Evolutionary conservation across 2,329 filamentous ascomycete species (phyloP).

Genomic region (Dryadomyces quercivorus): DNA sequence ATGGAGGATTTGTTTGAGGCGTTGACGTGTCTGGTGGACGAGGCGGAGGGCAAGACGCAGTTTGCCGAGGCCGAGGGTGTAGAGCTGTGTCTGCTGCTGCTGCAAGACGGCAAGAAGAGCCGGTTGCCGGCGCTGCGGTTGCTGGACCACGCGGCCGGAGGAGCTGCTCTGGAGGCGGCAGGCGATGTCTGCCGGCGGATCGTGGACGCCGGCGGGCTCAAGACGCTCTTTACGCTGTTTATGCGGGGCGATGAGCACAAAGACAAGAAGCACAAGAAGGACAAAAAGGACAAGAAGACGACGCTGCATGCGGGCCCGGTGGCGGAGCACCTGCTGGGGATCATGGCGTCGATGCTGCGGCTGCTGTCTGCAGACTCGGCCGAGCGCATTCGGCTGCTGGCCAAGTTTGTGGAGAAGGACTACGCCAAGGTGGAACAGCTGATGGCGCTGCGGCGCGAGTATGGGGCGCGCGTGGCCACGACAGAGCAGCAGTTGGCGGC

Average conservation of each 20-base stretch:
- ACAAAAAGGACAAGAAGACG: neutral
- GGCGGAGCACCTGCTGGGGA: constrained; percentile 70
- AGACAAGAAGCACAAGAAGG: constrained; percentile 3
- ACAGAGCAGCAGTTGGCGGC: constrained; percentile 53
- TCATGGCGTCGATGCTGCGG: constrained; percentile 74
- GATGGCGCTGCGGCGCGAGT: constrained; percentile 58
- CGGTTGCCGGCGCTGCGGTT: constrained; percentile 59
- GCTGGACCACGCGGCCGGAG: constrained; percentile 67
- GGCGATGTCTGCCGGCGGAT: constrained; percentile 58
- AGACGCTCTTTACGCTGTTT: constrained; percentile 75
- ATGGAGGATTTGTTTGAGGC: constrained; percentile 89
- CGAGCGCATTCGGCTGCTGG: constrained; percentile 68
- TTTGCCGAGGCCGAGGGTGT: constrained; percentile 86
- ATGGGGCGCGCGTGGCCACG: constrained; percentile 45
- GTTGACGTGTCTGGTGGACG: constrained; percentile 68
- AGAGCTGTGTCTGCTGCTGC: constrained; percentile 83
- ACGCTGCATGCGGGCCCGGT: constrained; percentile 47
- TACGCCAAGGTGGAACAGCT: constrained; percentile 75
- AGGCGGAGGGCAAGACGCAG: constrained; percentile 56
- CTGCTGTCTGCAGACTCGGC: constrained; percentile 66
- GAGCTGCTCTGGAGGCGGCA: constrained; percentile 11
- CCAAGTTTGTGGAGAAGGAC: constrained; percentile 92
- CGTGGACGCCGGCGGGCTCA: constrained; percentile 74
- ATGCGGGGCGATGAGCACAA: constrained; percentile 50
- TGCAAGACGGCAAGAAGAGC: constrained; percentile 69